These are phyloP conservation scores for Fusarium bactridioides DNA, from an alignment of 2,329 filamentous ascomycete species.

Conservation along the genomic window DNA sequence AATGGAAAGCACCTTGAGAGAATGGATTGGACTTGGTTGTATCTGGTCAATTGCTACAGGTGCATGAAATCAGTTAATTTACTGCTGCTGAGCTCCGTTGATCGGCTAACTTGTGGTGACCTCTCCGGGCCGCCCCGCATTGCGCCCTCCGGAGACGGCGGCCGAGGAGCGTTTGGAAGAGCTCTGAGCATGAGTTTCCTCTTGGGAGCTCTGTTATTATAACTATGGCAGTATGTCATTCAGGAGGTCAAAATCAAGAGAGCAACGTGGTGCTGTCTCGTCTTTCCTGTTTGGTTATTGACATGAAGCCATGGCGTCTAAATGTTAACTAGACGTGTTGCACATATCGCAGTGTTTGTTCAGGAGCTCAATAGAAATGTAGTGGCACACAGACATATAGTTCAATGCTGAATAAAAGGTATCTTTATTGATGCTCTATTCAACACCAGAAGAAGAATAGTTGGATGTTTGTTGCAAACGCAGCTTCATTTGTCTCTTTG, in stretches of 20 bases:
- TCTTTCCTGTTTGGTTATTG: neutral
- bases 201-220: neutral
- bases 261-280: neutral
- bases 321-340: neutral
- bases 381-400: neutral
- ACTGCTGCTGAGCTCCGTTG: constrained; percentile 32
- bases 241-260: neutral
- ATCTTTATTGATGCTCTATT: constrained; percentile 9
- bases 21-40: neutral
- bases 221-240: neutral
- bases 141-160: constrained; percentile 30
- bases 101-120: constrained; percentile 30
- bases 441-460: constrained; percentile 4
- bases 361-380: neutral
- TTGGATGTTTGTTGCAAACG: neutral
- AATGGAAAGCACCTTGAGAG: constrained; percentile 7
- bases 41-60: neutral
- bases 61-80: constrained; percentile 14
- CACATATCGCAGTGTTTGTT: neutral
- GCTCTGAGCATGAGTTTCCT: neutral
- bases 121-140: constrained; percentile 19
- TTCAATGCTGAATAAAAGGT: neutral
- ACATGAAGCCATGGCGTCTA: neutral
- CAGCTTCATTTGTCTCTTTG: neutral
- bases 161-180: neutral